A percentile compares a stretch with the other conserved stretches of the same genome.
These are phyloP conservation scores for Punica granatum DNA, from an alignment of 345 rosid species.

Conservation along the genomic window DNA sequence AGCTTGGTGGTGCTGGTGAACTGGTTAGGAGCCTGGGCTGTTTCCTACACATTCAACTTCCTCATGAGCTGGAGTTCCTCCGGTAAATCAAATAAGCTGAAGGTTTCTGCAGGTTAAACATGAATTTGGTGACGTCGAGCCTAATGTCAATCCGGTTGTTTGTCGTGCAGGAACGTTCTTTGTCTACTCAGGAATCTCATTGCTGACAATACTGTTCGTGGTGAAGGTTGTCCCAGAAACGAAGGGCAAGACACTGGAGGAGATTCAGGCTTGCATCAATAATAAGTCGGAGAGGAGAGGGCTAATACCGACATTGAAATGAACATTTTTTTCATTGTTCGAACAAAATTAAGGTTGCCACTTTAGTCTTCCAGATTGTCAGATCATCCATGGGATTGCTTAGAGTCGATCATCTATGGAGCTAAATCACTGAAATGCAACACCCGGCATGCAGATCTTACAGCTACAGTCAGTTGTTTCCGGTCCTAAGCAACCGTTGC, in stretches of 20 bases:
- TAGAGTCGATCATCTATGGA: not conserved
- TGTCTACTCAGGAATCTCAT: slow-evolving; percentile 55
- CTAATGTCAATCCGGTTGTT: not conserved
- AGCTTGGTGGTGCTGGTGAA: slow-evolving; percentile 88
- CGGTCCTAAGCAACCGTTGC: no score
- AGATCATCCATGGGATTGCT: not conserved
- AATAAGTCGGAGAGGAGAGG: slow-evolving; percentile 16
- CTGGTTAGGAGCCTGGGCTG: slow-evolving; percentile 92
- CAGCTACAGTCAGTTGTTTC: no score
- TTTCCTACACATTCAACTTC: slow-evolving; percentile 82
- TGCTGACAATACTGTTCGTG: slow-evolving; percentile 53
- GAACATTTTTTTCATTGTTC: not conserved
- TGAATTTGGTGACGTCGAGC: not conserved
- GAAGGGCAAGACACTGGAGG: slow-evolving; percentile 87
- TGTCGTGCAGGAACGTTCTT: slow-evolving; percentile 62
- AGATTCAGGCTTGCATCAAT: slow-evolving; percentile 68
- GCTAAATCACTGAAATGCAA: no score
- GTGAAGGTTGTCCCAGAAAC: slow-evolving; percentile 84
- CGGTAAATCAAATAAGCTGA: slow-evolving; percentile 22
- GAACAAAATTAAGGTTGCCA: not conserved
- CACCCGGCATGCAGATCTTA: no score
- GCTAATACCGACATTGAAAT: slow-evolving; percentile 3
- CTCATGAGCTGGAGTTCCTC: slow-evolving; percentile 76
- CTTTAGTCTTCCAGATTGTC: not conserved
- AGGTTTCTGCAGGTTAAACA: not conserved